These are phyloP conservation scores for Aspergillus fumigatus DNA, from an alignment of 2,329 filamentous ascomycete genomes.

Conservation along the genomic window DNA sequence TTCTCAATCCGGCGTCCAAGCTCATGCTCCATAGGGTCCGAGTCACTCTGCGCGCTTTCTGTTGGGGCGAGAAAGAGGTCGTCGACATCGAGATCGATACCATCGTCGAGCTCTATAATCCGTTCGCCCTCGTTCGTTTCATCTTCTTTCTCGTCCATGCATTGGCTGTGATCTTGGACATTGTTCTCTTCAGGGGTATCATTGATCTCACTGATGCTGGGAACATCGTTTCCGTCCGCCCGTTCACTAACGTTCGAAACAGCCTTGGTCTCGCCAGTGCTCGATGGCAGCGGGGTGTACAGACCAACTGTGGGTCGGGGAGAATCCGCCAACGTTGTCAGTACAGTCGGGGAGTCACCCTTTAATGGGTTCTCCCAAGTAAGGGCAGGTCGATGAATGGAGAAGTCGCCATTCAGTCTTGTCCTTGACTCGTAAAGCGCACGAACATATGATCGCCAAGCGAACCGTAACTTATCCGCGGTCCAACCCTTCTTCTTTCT, in stretches of 20 bases:
- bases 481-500: conserved; percentile 68
- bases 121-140: not conserved
- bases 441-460: conserved; percentile 61
- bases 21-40: conserved; percentile 13
- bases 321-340: conserved; percentile 2
- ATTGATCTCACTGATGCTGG: conserved; percentile 1
- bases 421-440: conserved; percentile 34
- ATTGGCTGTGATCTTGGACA: not conserved
- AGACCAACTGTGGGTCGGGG: conserved; percentile 13
- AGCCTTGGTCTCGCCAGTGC: not conserved
- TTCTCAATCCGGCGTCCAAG: conserved; percentile 33
- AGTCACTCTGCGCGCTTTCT: conserved; percentile 2
- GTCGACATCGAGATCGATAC: conserved; percentile 10
- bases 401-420: conserved; percentile 19
- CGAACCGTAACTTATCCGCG: conserved; percentile 58
- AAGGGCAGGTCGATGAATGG: conserved; percentile 12
- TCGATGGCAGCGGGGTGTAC: conserved; percentile 24
- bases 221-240: not conserved
- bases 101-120: not conserved
- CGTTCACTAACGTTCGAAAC: not conserved
- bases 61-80: conserved; percentile 8
- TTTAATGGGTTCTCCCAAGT: conserved; percentile 30
- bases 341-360: conserved; percentile 4
- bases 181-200: conserved; percentile 2
- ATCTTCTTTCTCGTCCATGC: not conserved